Percentiles rank a stretch among this genome's conserved stretches.
Evolutionary conservation across 345 rosid genomes (phyloP).

Genomic region (Salix viminalis): DNA sequence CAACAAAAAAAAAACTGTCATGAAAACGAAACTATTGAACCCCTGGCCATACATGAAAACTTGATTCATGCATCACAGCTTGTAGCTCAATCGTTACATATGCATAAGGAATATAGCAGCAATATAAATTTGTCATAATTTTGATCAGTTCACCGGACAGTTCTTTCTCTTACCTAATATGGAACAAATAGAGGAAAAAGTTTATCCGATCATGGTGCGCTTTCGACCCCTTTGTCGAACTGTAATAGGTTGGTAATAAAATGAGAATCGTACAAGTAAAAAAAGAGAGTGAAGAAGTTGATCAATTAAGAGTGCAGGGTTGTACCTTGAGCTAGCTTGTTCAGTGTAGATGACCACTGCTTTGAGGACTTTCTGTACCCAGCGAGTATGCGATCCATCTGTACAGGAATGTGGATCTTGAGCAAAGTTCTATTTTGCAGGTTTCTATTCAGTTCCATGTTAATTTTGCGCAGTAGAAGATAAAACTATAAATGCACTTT

Average conservation of each 20-base stretch:
- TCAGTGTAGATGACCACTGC: constrained; percentile 91
- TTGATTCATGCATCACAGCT: not conserved
- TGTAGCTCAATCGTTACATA: not conserved
- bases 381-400: constrained; percentile 80
- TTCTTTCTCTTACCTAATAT: not conserved
- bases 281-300: not conserved
- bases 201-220: constrained; percentile 89
- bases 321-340: constrained; percentile 94
- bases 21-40: not conserved
- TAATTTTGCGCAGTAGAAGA: not conserved
- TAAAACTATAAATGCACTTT: not conserved
- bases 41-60: not conserved
- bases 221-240: constrained; percentile 92
- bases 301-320: not conserved
- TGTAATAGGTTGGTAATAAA: constrained; percentile 26
- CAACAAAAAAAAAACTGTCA: not conserved
- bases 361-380: constrained; percentile 87
- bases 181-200: not conserved
- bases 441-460: not conserved
- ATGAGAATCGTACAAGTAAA: not conserved
- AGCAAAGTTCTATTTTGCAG: not conserved
- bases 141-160: not conserved
- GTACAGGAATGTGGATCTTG: constrained; percentile 9
- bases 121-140: not conserved
- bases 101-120: not conserved